A percentile compares a stretch with the other conserved stretches of the same genome.
Evolutionary conservation across 2,329 filamentous ascomycete genomes (phyloP).

Genomic region (Aspergillus sp.): DNA sequence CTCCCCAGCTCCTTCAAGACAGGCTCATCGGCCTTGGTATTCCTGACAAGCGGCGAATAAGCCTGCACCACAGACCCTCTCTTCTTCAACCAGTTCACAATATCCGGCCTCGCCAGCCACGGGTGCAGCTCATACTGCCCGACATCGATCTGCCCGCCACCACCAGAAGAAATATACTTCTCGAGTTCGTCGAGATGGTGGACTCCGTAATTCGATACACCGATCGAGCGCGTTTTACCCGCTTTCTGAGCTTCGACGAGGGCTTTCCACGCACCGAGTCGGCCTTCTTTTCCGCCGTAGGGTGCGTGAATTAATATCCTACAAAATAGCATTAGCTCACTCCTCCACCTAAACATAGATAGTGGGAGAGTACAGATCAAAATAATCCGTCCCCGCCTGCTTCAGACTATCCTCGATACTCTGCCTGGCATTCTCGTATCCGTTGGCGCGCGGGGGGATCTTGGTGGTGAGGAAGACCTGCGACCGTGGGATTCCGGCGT

Average conservation of each 20-base stretch:
- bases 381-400: constrained; percentile 63
- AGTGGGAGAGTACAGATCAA: constrained; percentile 59
- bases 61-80: constrained; percentile 62
- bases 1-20: constrained; percentile 51
- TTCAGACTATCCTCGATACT: constrained; percentile 64
- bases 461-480: constrained; percentile 65
- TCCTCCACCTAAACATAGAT: neutral
- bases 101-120: constrained; percentile 78
- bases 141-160: constrained; percentile 70
- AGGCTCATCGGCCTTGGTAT: constrained; percentile 52
- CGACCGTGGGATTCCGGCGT: constrained; percentile 53
- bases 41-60: constrained; percentile 50
- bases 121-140: constrained; percentile 91
- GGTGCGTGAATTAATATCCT: constrained; percentile 43
- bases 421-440: constrained; percentile 65
- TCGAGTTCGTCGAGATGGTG: constrained; percentile 43
- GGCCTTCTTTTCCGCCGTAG: constrained; percentile 38
- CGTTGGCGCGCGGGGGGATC: constrained; percentile 52
- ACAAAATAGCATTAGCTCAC: neutral
- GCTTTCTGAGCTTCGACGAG: constrained; percentile 41
- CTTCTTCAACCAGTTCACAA: constrained; percentile 72
- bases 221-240: constrained; percentile 41
- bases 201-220: constrained; percentile 43
- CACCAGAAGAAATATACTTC: constrained; percentile 36
- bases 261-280: constrained; percentile 42